These are phyloP conservation scores for Parachaetomium inaequale DNA, from an alignment of 495 filamentous ascomycete species.

Conservation along the genomic window DNA sequence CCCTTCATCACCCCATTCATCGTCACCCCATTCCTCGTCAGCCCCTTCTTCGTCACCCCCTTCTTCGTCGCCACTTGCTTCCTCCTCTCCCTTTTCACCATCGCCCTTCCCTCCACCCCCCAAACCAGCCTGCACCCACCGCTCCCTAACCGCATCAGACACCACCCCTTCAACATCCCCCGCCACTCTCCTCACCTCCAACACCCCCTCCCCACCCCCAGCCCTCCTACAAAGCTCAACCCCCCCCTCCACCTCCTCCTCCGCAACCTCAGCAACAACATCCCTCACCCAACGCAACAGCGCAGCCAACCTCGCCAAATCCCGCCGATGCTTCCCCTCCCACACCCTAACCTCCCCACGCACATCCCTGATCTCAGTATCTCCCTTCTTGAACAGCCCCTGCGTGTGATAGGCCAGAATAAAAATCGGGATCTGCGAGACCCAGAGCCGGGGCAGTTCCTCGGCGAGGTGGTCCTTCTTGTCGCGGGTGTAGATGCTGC, in stretches of 20 bases:
- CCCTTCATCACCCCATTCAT: neutral
- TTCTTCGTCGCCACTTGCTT: neutral
- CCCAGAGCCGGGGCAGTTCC: conserved; percentile 56
- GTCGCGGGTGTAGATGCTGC: conserved; percentile 38
- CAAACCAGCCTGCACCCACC: neutral
- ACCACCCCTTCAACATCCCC: neutral
- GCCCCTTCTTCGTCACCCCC: neutral
- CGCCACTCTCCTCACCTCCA: neutral
- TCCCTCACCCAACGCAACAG: conserved; percentile 48
- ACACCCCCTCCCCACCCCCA: neutral
- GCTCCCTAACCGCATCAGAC: neutral
- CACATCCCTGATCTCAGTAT: conserved; percentile 48
- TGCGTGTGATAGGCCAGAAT: conserved; percentile 55
- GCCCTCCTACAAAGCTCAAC: neutral
- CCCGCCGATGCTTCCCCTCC: conserved; percentile 45
- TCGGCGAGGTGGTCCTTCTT: conserved; percentile 33
- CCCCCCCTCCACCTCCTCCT: neutral
- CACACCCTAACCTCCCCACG: conserved; percentile 47
- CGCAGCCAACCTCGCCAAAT: conserved; percentile 38
- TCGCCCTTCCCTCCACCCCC: too few species aligned
- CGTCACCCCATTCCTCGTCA: neutral
- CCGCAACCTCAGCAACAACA: neutral
- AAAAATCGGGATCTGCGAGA: conserved; percentile 59
- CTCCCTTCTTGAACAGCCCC: conserved; percentile 48
- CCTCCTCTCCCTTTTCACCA: neutral